Base-by-base conservation (phyloP, 225 moss, liverwort and hornwort species). In the Straminergon stramineum region DNA sequence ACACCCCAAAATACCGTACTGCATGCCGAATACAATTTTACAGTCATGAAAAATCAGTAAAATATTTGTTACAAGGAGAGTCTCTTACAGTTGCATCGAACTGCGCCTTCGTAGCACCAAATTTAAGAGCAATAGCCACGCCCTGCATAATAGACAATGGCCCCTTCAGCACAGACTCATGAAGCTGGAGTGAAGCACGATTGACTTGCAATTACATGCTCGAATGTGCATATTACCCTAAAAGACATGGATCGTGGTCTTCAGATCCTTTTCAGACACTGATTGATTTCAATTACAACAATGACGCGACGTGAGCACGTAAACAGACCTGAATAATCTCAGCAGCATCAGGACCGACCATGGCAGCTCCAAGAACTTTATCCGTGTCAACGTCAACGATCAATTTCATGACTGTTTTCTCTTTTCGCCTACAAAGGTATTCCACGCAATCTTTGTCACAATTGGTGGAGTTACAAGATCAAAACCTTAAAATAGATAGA, bases 281-380 rank as follows among this genome's bases (percentile, higher is more conserved):
- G 53, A 56, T 21, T 75, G n/a, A 74, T 57, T 45, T 82, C 39
- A 86, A 63, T 43, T 60, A 70, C 75, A 80, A 19, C 67, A 48
- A n/a, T 32, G 58, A 68, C 45, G 64, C 63, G 17, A 65, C 39
- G 78, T 74, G 66, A 82, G 89, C 39, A 75, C 41, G 60, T 43
- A 51, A 80, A 90, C 84, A 67, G 53, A 95, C 96, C 96, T 96
- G 99, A 62, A 99, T 94, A 85, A 99, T 97, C 88, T 99, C 97
- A 23, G 99, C 92, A 87, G 99, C 97, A 92, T 97, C 99, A 58
- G 96, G 99, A 74, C 99, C 99, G 80, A 95, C 95, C 96, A 97
- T 99, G n/a, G 86, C 85, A 70, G 90, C 96, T 85, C 97, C 97
- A 34, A 96, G 28, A 68, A 99, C 97, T 91, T 96, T 96, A 88